Evolutionary conservation across 192 early-diverging fungal genomes (phyloP), one percentile per base, ranked within the genome.

Genomic region (Pilaira anomala): DNA sequence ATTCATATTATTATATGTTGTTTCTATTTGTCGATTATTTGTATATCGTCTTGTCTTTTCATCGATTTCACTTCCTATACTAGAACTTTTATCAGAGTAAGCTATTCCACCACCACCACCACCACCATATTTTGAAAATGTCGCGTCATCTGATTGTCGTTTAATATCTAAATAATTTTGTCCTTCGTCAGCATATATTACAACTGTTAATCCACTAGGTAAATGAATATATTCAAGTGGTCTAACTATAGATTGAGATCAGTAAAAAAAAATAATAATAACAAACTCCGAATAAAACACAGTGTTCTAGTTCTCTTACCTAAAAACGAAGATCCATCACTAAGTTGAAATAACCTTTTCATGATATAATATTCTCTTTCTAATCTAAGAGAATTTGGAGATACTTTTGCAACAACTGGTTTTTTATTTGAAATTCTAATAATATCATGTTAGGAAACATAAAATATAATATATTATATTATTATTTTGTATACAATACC

Each of bases 371-470:
- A 71, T 36, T 71, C 63, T 55, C 69, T 54, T 50, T 71, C 69
- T 16, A 71, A 14, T n/a, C 49, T 48, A 3, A 71, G 58, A 21
- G 63, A 61, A 33, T 66, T 65, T 22, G 57, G 26, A 12, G 69
- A 66, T 54, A 71, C 57, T 48, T 71, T 71, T 25, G 69, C 69
- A 16, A 71, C 24, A 3, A 71, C 69, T 14, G 69, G 69, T 30
- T 66, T 61, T 39, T 63, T 53, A 28, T 71, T 63, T 22, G 64
- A 49, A 13, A 66, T 71, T 50, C 66, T 67, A 36, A 39, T 19
- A 30, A 22, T 55, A 29, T 28, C 19, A 33, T 29, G 9, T 36
- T 39, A 50, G n/a, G n/a, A n/a, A n/a, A n/a, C n/a, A n/a, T n/a
- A n/a, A n/a, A 25, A 16, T 33, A 19, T 13, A 48, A 7, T 28